These are phyloP conservation scores for Rhododendron mucronatum DNA, from an alignment of 148 eudicot species.

Conservation along the genomic window DNA sequence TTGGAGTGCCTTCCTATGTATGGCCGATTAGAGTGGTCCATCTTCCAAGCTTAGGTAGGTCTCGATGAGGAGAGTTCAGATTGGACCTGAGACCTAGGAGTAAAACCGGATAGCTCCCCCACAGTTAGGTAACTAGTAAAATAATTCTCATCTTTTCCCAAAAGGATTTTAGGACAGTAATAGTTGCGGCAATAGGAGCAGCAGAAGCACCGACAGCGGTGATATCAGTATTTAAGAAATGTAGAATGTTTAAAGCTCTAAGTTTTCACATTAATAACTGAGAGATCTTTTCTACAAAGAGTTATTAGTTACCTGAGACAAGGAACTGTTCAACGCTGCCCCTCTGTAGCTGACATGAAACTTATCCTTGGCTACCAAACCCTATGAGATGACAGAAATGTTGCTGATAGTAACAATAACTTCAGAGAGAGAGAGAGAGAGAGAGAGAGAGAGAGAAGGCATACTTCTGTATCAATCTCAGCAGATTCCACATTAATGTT, in stretches of 20 bases:
- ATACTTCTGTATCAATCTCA: constrained; percentile 88
- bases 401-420: background rate
- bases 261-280: background rate
- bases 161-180: background rate
- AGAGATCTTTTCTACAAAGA: background rate
- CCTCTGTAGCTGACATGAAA: constrained; percentile 95
- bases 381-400: constrained; percentile 40
- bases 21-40: background rate
- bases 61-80: background rate
- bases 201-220: background rate
- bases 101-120: background rate
- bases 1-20: background rate
- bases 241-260: background rate
- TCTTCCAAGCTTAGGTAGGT: background rate
- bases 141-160: background rate
- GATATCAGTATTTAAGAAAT: background rate
- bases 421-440: background rate
- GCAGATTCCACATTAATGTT: constrained; percentile 87
- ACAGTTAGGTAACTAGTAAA: background rate
- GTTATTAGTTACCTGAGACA: constrained; percentile 59
- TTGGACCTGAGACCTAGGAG: background rate
- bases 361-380: constrained; percentile 88
- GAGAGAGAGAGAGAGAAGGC: constrained; percentile 4
- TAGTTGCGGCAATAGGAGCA: background rate
- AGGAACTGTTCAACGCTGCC: constrained; percentile 64